A percentile compares a stretch with the other conserved stretches of the same genome.
Conservation (phyloP, 1,284 basidiomycete species). For the Ganoderma lucidum region DNA sequence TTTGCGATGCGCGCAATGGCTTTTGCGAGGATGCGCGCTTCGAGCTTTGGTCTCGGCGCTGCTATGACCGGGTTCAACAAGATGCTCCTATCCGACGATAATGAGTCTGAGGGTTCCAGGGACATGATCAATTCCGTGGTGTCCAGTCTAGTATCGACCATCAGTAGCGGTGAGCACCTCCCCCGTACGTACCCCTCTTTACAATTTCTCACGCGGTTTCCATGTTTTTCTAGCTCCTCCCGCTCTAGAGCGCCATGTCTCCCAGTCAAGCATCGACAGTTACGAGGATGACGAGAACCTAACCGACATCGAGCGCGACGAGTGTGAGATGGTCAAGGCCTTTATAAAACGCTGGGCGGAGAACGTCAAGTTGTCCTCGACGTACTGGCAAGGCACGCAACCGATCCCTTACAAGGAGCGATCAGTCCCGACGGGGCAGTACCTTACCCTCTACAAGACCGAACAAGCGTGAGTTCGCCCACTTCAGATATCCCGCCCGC, state of each 20-base stretch:
- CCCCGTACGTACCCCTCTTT: neutral
- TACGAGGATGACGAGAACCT: conserved; percentile 4
- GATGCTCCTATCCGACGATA: conserved; percentile 4
- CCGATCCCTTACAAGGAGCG: conserved; percentile 14
- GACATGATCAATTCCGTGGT: neutral
- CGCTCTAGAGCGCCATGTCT: conserved; percentile 15
- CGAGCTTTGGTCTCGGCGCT: conserved; percentile 13
- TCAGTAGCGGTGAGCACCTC: conserved; percentile 14
- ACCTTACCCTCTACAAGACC: conserved; percentile 14
- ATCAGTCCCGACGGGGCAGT: conserved; percentile 4
- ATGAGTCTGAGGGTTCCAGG: neutral
- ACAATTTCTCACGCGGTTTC: neutral
- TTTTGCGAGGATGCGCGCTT: conserved; percentile 17
- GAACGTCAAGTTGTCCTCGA: conserved; percentile 13
- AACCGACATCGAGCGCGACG: conserved; percentile 5
- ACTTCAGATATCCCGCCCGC: neutral
- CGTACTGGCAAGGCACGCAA: conserved; percentile 20
- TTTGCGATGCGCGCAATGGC: conserved; percentile 16
- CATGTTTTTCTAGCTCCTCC: conserved; percentile 5
- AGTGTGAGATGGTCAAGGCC: conserved; percentile 15
- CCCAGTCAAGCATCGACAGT: neutral
- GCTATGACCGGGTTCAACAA: conserved; percentile 15
- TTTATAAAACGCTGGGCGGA: conserved; percentile 19
- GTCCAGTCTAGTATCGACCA: conserved; percentile 11
- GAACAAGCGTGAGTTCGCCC: conserved; percentile 19